phyloP scores from a whole-genome alignment of 1,284 basidiomycete species.

The Xanthoconium separans region DNA sequence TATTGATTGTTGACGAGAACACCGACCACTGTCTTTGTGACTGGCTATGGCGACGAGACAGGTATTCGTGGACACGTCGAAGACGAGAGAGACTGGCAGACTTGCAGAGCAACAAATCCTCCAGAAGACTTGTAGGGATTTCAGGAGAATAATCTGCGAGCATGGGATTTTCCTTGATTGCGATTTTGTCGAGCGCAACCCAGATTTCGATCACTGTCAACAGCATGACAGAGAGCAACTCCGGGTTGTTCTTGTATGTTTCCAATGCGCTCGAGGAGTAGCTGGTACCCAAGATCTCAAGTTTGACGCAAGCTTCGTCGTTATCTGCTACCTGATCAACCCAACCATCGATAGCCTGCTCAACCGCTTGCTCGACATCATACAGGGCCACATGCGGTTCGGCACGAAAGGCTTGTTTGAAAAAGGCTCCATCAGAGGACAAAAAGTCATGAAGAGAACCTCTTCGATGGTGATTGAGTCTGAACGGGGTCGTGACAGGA shows the following conservation, averaged over 20 bases:
- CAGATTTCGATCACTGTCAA: conserved; percentile 44
- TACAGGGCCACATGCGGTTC: conserved; percentile 27
- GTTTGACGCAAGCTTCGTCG: conserved; percentile 12
- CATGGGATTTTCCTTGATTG: conserved; percentile 34
- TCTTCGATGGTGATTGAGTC: conserved; percentile 7
- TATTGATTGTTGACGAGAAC: conserved; percentile 16
- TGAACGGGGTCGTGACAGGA: conserved; percentile 9
- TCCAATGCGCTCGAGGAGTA: conserved; percentile 32
- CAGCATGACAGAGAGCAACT: conserved; percentile 44
- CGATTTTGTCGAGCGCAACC: conserved; percentile 43
- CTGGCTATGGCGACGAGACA: conserved; percentile 28
- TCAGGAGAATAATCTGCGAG: conserved; percentile 47
- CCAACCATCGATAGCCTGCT: conserved; percentile 32
- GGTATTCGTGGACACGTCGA: conserved; percentile 28
- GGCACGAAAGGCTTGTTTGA: conserved; percentile 8
- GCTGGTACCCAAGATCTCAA: conserved; percentile 27
- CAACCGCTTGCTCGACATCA: conserved; percentile 36
- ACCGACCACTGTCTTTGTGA: conserved; percentile 13
- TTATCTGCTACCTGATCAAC: conserved; percentile 15
- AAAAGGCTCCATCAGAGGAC: conserved; percentile 15
- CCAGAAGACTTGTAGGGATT: conserved; percentile 36
- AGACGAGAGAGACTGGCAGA: conserved; percentile 30
- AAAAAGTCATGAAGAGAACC: conserved; percentile 25
- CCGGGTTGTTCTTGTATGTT: conserved; percentile 37
- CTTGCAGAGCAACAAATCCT: conserved; percentile 41